Base-by-base conservation (phyloP, 1,139 yeast genomes). In the Taphrina pruni region DNA sequence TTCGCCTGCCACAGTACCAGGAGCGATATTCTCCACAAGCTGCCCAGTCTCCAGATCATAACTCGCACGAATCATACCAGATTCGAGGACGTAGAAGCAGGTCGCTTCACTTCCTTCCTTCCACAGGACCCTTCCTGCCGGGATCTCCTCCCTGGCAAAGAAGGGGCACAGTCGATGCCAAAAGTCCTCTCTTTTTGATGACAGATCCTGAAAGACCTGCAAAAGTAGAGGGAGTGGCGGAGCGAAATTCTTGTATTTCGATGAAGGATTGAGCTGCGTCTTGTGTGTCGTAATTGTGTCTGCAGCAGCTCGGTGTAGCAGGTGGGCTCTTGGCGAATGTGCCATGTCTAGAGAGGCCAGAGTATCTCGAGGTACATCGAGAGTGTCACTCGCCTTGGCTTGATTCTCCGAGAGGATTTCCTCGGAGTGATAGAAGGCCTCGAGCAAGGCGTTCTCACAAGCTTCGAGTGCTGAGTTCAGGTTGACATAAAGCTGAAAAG, bases 1-100 rank as follows among this genome's bases (percentile, higher is more conserved):
- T 76, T 88, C 92, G 1, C 99, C 99, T 78, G 92, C 90, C 4
- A 96, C 88, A 0, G 97, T 92, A 72, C 92, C 86, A n/a, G 97
- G 96, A 45, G 94, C 83, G 70, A 93, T 85, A 20, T 91, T 88
- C 72, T 94, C 94, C 70, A 84, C 85, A 48, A 93, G 83, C 17
- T 35, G 45, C 3, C 89, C 84, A 73, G 83, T 83, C 73, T 78
- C 82, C 66, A 82, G 86, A 75, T 79, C 82, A 78, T 81, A 87
- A 72, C 76, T 85, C 2, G 90, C 86, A 55, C 88, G 84, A 56
- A 94, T 81, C 52, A 90, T 82, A 0, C 99, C 99, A 1, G 87
- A 82, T 75, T 93, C 97, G 21, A 94, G 88, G 21, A 90, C 77
- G 76, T 89, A 88, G 72, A 93, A 87, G 32, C 79, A 80, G 3